Evolutionary conservation across 23 red algal species (phyloP).

Genomic region (Gracilaria domingensis): DNA sequence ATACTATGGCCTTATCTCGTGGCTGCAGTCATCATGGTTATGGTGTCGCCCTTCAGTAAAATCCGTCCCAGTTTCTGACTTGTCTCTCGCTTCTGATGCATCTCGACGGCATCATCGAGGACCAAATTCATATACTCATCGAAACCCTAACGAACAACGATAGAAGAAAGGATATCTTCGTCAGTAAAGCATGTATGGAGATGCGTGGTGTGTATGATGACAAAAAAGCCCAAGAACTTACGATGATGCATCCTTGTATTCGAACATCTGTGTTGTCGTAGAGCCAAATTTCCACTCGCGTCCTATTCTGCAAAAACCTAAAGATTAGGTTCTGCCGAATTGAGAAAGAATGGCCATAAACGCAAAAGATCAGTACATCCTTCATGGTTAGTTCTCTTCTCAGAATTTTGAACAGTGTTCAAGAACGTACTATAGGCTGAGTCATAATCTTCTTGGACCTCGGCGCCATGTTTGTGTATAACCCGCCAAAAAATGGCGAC

Average conservation of each 20-base stretch:
- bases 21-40: conserved; percentile 72
- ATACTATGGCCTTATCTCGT: conserved; percentile 9
- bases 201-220: not conserved
- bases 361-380: not conserved
- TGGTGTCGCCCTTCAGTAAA: conserved; percentile 89
- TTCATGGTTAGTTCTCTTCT: not conserved
- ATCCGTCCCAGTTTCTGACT: conserved; percentile 58
- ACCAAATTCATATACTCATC: conserved; percentile 97
- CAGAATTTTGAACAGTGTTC: not conserved
- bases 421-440: conserved; percentile 71
- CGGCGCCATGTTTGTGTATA: conserved; percentile 39
- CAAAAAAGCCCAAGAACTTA: conserved; percentile 4
- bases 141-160: conserved; percentile 55
- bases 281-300: conserved; percentile 88
- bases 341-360: not conserved
- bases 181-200: not conserved
- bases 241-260: conserved; percentile 82
- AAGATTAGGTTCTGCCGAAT: conserved; percentile 81
- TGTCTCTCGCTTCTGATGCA: conserved; percentile 37
- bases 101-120: conserved; percentile 83
- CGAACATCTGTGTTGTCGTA: conserved; percentile 75
- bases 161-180: not conserved
- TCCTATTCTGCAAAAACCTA: conserved; percentile 86
- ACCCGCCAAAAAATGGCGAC: not conserved
- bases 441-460: conserved; percentile 69